Percentiles rank a stretch among this genome's conserved stretches.
These are phyloP conservation scores for Vitis cinerea DNA, from an alignment of 164 flowering plant species.

Conservation along the genomic window DNA sequence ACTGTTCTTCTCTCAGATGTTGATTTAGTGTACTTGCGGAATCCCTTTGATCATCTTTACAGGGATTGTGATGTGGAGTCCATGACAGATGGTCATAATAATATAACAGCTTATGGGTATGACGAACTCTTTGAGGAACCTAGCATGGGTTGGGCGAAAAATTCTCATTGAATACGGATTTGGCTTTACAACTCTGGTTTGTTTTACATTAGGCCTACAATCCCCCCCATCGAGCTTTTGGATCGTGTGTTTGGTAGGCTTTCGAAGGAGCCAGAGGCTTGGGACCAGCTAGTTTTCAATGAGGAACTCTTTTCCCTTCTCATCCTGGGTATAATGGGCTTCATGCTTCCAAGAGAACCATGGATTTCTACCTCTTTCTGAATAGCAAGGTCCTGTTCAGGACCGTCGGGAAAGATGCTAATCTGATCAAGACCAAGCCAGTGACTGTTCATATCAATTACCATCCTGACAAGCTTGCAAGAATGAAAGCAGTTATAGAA, in stretches of 20 bases:
- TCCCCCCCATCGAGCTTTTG: conserved; percentile 71
- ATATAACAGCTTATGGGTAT: conserved; percentile 39
- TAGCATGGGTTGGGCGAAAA: conserved; percentile 57
- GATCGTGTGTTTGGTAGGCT: conserved; percentile 67
- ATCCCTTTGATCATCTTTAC: conserved; percentile 19
- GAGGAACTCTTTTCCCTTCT: conserved; percentile 75
- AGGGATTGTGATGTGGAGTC: conserved; percentile 28
- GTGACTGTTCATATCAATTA: conserved; percentile 69
- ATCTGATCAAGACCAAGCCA: conserved; percentile 50
- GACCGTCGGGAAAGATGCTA: conserved; percentile 57
- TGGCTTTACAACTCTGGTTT: conserved; percentile 56
- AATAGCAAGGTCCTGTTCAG: conserved; percentile 77
- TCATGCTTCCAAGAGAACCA: conserved; percentile 61
- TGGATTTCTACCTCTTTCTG: conserved; percentile 72
- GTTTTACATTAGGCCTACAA: conserved; percentile 55
- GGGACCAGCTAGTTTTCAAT: conserved; percentile 83
- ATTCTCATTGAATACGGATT: conserved; percentile 75
- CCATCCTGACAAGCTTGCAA: conserved; percentile 66
- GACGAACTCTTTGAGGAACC: conserved; percentile 25
- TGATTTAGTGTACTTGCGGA: conserved; percentile 24
- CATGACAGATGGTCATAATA: conserved; percentile 28
- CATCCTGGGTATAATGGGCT: conserved; percentile 68
- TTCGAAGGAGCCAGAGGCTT: conserved; percentile 26
- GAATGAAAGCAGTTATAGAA: conserved; percentile 70
- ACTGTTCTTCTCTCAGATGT: conserved; percentile 54